phyloP scores from a whole-genome alignment of 2,329 filamentous ascomycete species.

The Diaporthe longicolla region DNA sequence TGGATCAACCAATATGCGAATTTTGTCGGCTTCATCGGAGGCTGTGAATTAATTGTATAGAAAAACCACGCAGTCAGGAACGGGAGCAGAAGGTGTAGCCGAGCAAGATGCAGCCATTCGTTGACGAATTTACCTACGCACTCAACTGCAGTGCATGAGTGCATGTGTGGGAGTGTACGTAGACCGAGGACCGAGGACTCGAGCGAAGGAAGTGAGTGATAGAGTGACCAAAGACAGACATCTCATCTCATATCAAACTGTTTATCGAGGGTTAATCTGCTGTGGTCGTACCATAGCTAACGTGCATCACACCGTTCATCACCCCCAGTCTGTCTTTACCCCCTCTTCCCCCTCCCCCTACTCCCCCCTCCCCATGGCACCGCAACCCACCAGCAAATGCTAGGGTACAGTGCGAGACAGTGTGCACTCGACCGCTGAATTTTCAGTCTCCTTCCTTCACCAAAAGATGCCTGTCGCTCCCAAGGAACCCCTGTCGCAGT shows the following conservation, averaged over 20 bases:
- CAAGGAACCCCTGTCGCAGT: neutral
- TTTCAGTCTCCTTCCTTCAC: constrained; percentile 17
- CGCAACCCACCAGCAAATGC: neutral
- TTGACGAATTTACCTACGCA: no score
- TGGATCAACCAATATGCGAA: neutral
- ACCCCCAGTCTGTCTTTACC: no score
- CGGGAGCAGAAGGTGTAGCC: constrained; percentile 13
- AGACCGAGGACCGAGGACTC: constrained; percentile 9
- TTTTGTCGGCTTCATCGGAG: neutral
- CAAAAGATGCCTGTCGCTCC: constrained; percentile 1
- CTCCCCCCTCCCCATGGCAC: neutral
- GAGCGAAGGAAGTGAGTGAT: neutral
- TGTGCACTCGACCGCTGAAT: constrained; percentile 14
- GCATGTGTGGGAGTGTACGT: neutral
- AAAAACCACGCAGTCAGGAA: neutral
- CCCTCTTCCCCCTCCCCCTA: neutral
- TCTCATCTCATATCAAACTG: constrained; percentile 32
- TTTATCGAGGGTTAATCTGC: constrained; percentile 20
- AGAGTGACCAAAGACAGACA: constrained; percentile 1
- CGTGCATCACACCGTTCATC: constrained; percentile 9
- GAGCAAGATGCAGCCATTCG: neutral
- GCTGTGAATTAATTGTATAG: neutral
- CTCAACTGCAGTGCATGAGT: no score
- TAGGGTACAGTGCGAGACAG: constrained; percentile 10
- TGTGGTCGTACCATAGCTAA: constrained; percentile 25